Percentiles rank a stretch among this genome's conserved stretches.
phyloP scores from a whole-genome alignment of 768 basidiomycete genomes.

The Paxillus ammoniavirescens region DNA sequence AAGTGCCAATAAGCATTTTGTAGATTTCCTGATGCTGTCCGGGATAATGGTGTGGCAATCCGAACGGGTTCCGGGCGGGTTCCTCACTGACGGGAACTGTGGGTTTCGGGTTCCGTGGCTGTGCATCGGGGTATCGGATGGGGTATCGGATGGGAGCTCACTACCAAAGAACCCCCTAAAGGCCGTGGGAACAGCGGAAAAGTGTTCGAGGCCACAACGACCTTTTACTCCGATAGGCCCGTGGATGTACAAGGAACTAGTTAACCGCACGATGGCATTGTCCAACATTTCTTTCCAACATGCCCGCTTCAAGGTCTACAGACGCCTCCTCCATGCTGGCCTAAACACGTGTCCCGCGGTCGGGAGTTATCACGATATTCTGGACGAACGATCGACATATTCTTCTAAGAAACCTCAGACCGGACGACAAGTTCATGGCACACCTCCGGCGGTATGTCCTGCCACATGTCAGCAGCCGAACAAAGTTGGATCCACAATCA shows the following conservation, averaged over 20 bases:
- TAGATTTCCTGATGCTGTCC: too few species aligned
- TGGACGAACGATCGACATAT: slow-evolving; percentile 34
- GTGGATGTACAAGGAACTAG: slow-evolving; percentile 28
- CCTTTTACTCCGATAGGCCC: slow-evolving; percentile 39
- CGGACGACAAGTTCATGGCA: slow-evolving; percentile 29
- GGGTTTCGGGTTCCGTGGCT: too few species aligned
- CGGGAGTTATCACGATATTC: slow-evolving; percentile 32
- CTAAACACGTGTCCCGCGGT: slow-evolving; percentile 33
- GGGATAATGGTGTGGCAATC: too few species aligned
- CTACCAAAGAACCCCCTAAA: too few species aligned
- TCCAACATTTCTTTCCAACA: slow-evolving; percentile 45
- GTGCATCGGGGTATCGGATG: too few species aligned
- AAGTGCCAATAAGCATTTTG: too few species aligned
- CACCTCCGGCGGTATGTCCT: too few species aligned
- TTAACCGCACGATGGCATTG: slow-evolving; percentile 38
- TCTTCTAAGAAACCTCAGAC: slow-evolving; percentile 30
- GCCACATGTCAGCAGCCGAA: not conserved
- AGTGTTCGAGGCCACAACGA: slow-evolving; percentile 38
- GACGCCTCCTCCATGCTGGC: slow-evolving; percentile 37
- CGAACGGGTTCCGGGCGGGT: too few species aligned
- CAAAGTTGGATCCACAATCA: not conserved
- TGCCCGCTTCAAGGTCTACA: slow-evolving; percentile 38
- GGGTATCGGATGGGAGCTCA: too few species aligned
- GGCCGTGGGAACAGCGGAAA: too few species aligned
- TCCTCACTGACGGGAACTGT: too few species aligned